Evolutionary conservation across 31 red algal species (phyloP).

Genomic region (Odonthalia washingtoniensis): DNA sequence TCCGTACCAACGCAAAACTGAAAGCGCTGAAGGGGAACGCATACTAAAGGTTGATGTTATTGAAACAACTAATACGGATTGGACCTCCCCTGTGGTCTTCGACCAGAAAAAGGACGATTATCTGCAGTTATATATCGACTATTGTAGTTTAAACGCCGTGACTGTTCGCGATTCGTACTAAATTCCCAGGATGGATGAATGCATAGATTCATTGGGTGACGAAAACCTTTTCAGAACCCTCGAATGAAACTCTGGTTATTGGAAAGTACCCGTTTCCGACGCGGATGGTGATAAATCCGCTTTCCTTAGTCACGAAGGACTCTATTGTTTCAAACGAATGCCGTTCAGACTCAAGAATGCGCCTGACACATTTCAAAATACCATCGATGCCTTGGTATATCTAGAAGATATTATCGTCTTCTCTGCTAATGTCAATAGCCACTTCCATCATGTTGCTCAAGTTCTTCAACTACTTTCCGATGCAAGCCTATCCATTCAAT

Average conservation of each 20-base stretch:
- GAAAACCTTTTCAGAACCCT: neutral
- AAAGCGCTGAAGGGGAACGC: neutral
- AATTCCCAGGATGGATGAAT: conserved; percentile 29
- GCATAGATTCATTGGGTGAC: neutral
- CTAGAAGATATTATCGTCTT: conserved; percentile 44
- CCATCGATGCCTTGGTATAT: conserved; percentile 14
- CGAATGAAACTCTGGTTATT: neutral
- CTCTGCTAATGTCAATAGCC: conserved; percentile 23
- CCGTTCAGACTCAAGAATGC: neutral
- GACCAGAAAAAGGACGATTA: neutral
- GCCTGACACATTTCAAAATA: neutral
- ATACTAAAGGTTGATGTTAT: neutral
- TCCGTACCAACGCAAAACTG: neutral
- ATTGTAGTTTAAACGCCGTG: conserved; percentile 13
- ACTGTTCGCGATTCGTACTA: conserved; percentile 7
- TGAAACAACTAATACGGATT: neutral
- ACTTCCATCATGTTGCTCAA: conserved; percentile 22
- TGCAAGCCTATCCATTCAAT: conserved; percentile 32
- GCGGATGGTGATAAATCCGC: neutral
- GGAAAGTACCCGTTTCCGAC: neutral
- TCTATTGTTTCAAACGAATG: neutral
- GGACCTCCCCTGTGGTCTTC: neutral
- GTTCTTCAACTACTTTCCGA: conserved; percentile 7
- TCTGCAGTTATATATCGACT: conserved; percentile 15
- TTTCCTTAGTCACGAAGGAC: neutral